These are phyloP conservation scores for Xylaria arbuscula DNA, from an alignment of 2,329 filamentous ascomycete species.

Conservation along the genomic window DNA sequence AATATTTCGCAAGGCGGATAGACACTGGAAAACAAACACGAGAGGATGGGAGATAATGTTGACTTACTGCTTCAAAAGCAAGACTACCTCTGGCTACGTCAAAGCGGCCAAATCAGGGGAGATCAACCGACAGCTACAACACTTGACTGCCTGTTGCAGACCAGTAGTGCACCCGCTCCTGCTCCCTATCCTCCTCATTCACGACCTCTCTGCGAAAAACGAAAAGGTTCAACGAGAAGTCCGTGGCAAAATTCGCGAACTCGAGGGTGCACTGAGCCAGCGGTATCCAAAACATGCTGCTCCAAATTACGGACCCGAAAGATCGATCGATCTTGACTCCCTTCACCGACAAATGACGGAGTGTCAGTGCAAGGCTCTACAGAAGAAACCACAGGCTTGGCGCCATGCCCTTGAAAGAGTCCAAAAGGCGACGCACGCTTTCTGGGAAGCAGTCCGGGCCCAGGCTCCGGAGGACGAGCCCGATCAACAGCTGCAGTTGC, in stretches of 20 bases:
- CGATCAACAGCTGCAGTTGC: slow-evolving; percentile 32
- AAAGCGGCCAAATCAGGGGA: slow-evolving; percentile 48
- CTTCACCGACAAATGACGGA: slow-evolving; percentile 49
- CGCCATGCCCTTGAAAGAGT: slow-evolving; percentile 43
- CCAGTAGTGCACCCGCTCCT: slow-evolving; percentile 50
- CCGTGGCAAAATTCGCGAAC: slow-evolving; percentile 46
- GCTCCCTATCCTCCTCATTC: slow-evolving; percentile 48
- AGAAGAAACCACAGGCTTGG: slow-evolving; percentile 51
- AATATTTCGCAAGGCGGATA: slow-evolving; percentile 52
- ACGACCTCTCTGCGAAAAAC: slow-evolving; percentile 44
- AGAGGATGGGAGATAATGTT: slow-evolving; percentile 52
- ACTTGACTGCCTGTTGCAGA: slow-evolving; percentile 44
- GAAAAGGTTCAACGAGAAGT: slow-evolving; percentile 48
- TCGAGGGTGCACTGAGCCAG: slow-evolving; percentile 48
- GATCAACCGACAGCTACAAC: slow-evolving; percentile 43
- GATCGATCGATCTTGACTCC: slow-evolving; percentile 46
- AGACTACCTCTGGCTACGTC: slow-evolving; percentile 50
- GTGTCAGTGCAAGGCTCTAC: slow-evolving; percentile 49
- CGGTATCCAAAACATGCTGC: slow-evolving; percentile 45
- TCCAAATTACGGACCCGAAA: slow-evolving; percentile 36
- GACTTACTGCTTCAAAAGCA: slow-evolving; percentile 46
- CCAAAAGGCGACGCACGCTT: slow-evolving; percentile 38
- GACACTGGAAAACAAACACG: slow-evolving; percentile 46
- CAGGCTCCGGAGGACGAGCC: slow-evolving; percentile 4
- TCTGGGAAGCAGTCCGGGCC: slow-evolving; percentile 29